A percentile compares a stretch with the other conserved stretches of the same genome.
Evolutionary conservation across 1,284 basidiomycete genomes (phyloP).

Genomic region (Naganishia sp.): DNA sequence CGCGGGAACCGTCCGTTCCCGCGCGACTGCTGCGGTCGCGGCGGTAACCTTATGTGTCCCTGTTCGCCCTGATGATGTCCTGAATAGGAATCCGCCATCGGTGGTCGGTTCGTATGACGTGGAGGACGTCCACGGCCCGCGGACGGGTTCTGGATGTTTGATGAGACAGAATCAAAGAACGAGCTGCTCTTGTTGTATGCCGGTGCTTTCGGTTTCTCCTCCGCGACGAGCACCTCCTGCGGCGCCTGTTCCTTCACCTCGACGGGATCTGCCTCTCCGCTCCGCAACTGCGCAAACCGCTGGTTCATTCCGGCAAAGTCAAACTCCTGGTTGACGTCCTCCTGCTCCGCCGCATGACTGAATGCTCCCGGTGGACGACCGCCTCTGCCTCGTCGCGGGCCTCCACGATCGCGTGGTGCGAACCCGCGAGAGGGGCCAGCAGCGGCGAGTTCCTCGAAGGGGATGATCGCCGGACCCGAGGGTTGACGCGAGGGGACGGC

Average conservation of each 20-base stretch:
- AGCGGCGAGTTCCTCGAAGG: conserved; percentile 29
- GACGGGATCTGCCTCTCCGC: not conserved
- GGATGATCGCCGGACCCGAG: conserved; percentile 13
- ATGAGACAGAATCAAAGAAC: conserved; percentile 35
- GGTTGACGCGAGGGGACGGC: conserved; percentile 8
- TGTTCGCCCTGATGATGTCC: not conserved
- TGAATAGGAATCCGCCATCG: not conserved
- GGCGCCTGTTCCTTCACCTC: conserved; percentile 1
- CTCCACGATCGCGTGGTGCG: not conserved
- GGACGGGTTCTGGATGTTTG: conserved; percentile 25
- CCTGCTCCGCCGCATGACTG: conserved; percentile 1
- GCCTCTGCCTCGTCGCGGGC: not conserved
- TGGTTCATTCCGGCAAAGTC: conserved; percentile 35
- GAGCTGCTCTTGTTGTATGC: conserved; percentile 35
- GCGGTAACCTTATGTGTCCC: not conserved
- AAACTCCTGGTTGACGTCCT: conserved; percentile 26
- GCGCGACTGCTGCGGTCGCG: not conserved
- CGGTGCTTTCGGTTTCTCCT: conserved; percentile 8
- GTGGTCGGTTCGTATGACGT: too few species aligned
- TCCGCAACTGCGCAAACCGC: conserved; percentile 30
- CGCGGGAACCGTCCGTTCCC: not conserved
- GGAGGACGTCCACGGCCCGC: not conserved
- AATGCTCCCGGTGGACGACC: conserved; percentile 21
- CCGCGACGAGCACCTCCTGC: not conserved
- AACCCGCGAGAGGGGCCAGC: conserved; percentile 1